Evolutionary conservation across 139 green algal genomes (phyloP).

Genomic region (Coelastrella sp.): DNA sequence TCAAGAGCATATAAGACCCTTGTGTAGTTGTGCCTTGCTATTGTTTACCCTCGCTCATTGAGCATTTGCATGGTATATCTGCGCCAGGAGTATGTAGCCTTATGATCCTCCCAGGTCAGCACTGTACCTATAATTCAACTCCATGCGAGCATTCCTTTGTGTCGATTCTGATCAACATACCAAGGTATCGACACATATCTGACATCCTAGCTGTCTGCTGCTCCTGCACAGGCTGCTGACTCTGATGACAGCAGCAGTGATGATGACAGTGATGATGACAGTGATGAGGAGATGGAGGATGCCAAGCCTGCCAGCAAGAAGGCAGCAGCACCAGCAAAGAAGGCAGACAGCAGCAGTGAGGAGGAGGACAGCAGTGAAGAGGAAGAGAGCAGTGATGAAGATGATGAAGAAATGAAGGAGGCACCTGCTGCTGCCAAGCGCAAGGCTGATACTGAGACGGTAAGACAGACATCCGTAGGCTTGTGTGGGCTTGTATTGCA

Average conservation of each 20-base stretch:
- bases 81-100: too few relatives aligned
- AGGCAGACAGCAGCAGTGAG: conserved; percentile 18
- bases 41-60: too few relatives aligned
- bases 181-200: too few relatives aligned
- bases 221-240: background rate
- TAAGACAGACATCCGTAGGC: background rate
- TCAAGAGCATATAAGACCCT: background rate
- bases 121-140: too few relatives aligned
- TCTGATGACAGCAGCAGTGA: background rate
- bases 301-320: conserved; percentile 37
- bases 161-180: too few relatives aligned
- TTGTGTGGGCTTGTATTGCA: too few relatives aligned
- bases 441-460: background rate
- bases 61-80: too few relatives aligned
- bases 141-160: too few relatives aligned
- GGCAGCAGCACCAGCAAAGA: conserved; percentile 8
- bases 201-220: too few relatives aligned
- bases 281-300: conserved; percentile 32
- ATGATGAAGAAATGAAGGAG: conserved; percentile 34
- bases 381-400: conserved; percentile 19
- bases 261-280: conserved; percentile 39
- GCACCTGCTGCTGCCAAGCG: conserved; percentile 1
- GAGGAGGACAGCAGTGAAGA: conserved; percentile 36
- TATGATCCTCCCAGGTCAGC: too few relatives aligned
- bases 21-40: too few relatives aligned